Base-by-base conservation (phyloP, 2,329 filamentous ascomycete species). In the Calonectria fujianensis region DNA sequence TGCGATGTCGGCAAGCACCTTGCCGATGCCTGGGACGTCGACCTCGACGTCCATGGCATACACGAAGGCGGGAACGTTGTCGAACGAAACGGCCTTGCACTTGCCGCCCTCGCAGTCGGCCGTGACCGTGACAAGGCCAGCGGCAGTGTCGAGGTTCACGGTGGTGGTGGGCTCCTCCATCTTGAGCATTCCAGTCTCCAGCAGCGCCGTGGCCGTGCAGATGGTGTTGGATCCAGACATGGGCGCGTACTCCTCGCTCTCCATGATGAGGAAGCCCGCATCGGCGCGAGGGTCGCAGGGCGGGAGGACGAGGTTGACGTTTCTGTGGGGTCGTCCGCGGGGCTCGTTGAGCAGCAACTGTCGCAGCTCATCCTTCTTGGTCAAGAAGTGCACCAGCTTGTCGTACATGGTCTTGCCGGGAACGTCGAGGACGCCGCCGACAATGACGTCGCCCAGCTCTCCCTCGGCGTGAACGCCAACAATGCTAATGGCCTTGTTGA, bases 381-480 rank as follows among this genome's bases (percentile, higher is more conserved):
- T 81, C 75, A 24, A 54, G 76, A 89, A 87, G 76, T 88, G 81
- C 7, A 83, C 76, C 24, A 89, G 79, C 75, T 89, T 89, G 8
- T 89, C 87, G 74, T 84, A 87, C 88, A 89, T 89, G 29, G 86
- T 88, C 48, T 84, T 84, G 18, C 85, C 85, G 3, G 83, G 80
- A 1, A 84, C 82, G 41, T 89, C 87, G 1, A 86, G 82, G 3
- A 89, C 86, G 35, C 88, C 88, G 18, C 87, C 87, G 16, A 86
- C 83, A 52, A 90, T 85, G 14, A 89, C 88, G 77, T 90, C 88
- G 65, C 88, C 86, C 0, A 89, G 85, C 78, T 85, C 84, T 64
- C 87, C 87, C 74, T 85, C 85, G 13, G 85, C 82, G 61, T 87
- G 86, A 71, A 82, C 83, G 48, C 83, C 82, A 10, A 87, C 82